Conservation (phyloP, 441 rosid genomes). For the Syzygium malaccense region DNA sequence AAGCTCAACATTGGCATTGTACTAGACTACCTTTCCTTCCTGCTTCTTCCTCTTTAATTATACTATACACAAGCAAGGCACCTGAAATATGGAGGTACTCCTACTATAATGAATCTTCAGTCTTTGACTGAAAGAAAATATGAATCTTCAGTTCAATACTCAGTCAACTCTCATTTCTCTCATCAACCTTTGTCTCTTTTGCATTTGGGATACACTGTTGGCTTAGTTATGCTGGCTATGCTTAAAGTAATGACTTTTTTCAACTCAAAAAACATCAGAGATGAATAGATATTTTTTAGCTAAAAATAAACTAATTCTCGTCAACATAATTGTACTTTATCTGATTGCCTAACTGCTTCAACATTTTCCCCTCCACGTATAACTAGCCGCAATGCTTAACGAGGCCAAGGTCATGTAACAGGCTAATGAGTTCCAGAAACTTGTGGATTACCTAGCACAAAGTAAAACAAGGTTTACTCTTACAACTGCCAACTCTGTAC, state of each 20-base stretch:
- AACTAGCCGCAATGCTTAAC: background rate
- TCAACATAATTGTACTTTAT: background rate
- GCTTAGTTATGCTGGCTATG: background rate
- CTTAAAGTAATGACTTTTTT: background rate
- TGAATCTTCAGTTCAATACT: background rate
- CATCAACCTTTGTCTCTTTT: background rate
- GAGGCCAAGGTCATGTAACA: background rate
- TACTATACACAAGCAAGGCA: background rate
- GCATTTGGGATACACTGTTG: background rate
- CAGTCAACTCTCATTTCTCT: background rate
- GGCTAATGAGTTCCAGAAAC: background rate
- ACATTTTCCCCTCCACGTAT: background rate
- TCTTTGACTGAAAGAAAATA: background rate
- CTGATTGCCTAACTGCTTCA: background rate
- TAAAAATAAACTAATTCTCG: background rate
- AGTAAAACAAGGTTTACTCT: background rate
- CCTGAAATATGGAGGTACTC: background rate
- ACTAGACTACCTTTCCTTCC: background rate
- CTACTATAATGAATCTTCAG: background rate
- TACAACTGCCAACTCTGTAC: background rate
- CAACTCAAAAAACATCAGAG: background rate
- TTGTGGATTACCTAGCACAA: background rate
- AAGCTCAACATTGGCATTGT: background rate
- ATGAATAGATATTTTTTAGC: background rate
- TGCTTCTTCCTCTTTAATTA: background rate